These are phyloP conservation scores for Pseudogymnoascus sp. DNA, from an alignment of 2,329 filamentous ascomycete genomes.

Conservation along the genomic window DNA sequence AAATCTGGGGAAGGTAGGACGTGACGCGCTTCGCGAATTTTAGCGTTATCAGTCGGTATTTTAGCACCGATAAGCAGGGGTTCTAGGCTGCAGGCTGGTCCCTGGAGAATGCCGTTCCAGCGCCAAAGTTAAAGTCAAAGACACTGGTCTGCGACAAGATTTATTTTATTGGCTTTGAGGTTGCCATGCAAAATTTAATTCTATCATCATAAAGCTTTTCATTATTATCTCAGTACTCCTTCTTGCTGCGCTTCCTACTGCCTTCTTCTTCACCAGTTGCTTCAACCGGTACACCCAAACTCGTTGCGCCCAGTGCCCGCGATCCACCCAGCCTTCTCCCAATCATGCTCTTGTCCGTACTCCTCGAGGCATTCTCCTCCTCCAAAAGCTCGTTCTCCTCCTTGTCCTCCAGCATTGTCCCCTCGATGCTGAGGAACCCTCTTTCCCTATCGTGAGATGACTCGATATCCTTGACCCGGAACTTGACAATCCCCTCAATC, in stretches of 20 bases:
- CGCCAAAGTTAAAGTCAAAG: background rate
- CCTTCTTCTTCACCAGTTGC: background rate
- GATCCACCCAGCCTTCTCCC: slow-evolving; percentile 27
- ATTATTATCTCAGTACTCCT: slow-evolving; percentile 5
- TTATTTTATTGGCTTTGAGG: background rate
- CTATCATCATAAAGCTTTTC: slow-evolving; percentile 5
- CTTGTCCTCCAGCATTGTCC: slow-evolving; percentile 67
- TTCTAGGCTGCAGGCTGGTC: background rate
- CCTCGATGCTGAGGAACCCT: slow-evolving; percentile 77
- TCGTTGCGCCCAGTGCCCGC: slow-evolving; percentile 26
- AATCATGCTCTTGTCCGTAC: slow-evolving; percentile 34
- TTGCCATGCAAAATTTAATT: background rate
- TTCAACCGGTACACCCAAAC: slow-evolving; percentile 23
- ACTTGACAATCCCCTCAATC: slow-evolving; percentile 62
- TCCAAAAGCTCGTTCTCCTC: slow-evolving; percentile 55
- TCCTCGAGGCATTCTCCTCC: slow-evolving; percentile 39
- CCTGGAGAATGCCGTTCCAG: background rate
- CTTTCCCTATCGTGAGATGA: slow-evolving; percentile 65
- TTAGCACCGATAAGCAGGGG: slow-evolving; percentile 6
- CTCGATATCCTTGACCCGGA: slow-evolving; percentile 79
- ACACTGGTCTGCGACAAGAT: background rate
- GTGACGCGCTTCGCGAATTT: slow-evolving; percentile 4
- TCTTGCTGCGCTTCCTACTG: background rate
- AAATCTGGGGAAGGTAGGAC: background rate
- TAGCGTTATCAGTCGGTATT: background rate